These are phyloP conservation scores for Canavalia ensiformis DNA, from an alignment of 306 rosid species.

Conservation along the genomic window DNA sequence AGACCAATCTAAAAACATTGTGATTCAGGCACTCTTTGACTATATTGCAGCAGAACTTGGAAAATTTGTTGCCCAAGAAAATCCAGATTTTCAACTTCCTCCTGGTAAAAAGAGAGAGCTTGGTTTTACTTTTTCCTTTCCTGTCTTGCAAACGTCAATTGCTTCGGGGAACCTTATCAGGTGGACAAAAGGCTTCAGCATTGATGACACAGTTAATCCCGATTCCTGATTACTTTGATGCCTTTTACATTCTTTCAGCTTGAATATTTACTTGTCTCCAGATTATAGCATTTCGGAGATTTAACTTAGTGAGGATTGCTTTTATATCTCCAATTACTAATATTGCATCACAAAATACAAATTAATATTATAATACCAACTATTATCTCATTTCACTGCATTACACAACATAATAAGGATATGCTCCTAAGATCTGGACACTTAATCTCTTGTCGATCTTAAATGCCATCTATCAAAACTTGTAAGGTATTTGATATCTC, in stretches of 20 bases:
- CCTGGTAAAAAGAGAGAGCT: constrained; percentile 90
- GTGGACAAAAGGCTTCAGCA: constrained; percentile 97
- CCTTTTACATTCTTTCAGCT: constrained; percentile 39
- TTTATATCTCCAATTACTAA: constrained; percentile 1
- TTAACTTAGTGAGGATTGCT: neutral
- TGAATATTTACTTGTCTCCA: constrained; percentile 20
- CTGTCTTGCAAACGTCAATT: constrained; percentile 84
- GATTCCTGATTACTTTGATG: constrained; percentile 46
- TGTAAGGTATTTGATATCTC: neutral
- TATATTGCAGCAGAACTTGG: constrained; percentile 81
- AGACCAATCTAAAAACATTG: constrained; percentile 46
- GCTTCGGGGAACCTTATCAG: constrained; percentile 88
- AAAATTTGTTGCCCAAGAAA: constrained; percentile 86
- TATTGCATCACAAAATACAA: neutral
- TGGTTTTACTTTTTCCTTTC: constrained; percentile 98
- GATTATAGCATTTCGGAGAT: constrained; percentile 8
- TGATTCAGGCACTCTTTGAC: constrained; percentile 90
- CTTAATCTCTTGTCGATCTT: neutral
- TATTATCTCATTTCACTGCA: neutral
- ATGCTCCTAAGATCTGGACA: constrained; percentile 15
- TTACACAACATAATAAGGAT: constrained; percentile 11
- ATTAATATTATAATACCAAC: neutral
- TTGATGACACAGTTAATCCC: constrained; percentile 69
- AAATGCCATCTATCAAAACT: constrained; percentile 16
- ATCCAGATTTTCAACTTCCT: constrained; percentile 70